Percentiles rank a stretch among this genome's conserved stretches.
Conservation (phyloP, 768 basidiomycete species). For the Pisolithus microcarpus region DNA sequence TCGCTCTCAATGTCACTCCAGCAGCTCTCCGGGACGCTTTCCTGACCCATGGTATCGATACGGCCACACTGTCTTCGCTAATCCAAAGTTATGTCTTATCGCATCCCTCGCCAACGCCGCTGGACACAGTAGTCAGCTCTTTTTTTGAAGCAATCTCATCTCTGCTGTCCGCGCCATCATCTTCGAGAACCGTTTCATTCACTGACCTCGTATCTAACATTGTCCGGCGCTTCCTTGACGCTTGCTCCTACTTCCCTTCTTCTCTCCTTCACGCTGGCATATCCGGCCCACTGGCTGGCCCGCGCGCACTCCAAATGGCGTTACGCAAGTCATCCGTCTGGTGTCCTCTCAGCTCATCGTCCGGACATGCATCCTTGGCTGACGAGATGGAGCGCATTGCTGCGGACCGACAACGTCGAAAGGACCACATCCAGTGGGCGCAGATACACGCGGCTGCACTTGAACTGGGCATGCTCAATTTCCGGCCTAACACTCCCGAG, state of each 20-base stretch:
- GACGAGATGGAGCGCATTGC: conserved; percentile 63
- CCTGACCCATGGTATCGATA: conserved; percentile 34
- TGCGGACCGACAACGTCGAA: conserved; percentile 49
- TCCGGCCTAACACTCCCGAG: conserved; percentile 33
- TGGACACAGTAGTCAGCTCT: conserved; percentile 43
- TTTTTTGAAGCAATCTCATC: conserved; percentile 45
- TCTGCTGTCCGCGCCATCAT: conserved; percentile 18
- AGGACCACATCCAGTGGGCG: conserved; percentile 62
- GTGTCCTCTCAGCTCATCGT: conserved; percentile 28
- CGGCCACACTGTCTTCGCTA: conserved; percentile 44
- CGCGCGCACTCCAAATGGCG: conserved; percentile 51
- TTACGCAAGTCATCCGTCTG: conserved; percentile 53
- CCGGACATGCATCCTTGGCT: conserved; percentile 31
- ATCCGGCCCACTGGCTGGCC: conserved; percentile 48
- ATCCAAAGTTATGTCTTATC: conserved; percentile 43
- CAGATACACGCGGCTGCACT: conserved; percentile 59
- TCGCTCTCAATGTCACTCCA: conserved; percentile 24
- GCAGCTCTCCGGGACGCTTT: conserved; percentile 27
- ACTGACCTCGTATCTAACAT: conserved; percentile 32
- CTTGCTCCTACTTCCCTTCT: conserved; percentile 43
- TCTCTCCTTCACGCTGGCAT: conserved; percentile 48
- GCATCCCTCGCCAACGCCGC: conserved; percentile 43
- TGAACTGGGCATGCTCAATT: conserved; percentile 46
- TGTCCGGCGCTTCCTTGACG: conserved; percentile 47
- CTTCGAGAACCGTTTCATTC: conserved; percentile 28